Conservation (phyloP, 1,284 basidiomycete species). For the Mycena sp. region DNA sequence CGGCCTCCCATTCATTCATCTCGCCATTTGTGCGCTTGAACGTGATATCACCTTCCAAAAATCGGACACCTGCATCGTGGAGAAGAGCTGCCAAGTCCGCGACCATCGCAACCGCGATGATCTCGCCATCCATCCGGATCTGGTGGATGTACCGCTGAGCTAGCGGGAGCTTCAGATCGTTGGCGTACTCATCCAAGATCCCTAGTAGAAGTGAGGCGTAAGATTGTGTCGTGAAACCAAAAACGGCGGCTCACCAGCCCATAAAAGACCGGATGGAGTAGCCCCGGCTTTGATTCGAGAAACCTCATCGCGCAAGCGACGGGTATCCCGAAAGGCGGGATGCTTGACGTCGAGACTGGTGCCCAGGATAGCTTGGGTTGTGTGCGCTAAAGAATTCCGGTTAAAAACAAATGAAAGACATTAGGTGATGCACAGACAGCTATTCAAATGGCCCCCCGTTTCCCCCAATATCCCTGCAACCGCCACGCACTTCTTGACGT, state of each 20-base stretch:
- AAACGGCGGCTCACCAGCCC: no score
- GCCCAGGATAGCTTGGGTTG: not conserved
- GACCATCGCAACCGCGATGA: no score
- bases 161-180: not conserved
- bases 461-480: not conserved
- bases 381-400: not conserved
- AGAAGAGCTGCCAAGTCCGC: no score
- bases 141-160: conserved; percentile 2
- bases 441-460: not conserved
- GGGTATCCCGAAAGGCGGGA: not conserved
- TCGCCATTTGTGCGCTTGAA: no score
- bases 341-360: not conserved
- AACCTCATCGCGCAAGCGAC: not conserved
- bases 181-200: not conserved
- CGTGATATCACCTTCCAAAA: no score
- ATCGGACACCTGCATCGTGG: no score
- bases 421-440: not conserved
- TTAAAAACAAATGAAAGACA: no score
- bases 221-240: not conserved
- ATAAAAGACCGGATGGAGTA: not conserved
- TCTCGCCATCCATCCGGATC: conserved; percentile 6
- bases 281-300: not conserved
- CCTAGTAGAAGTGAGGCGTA: no score
- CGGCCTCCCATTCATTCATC: no score
- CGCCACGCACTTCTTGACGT: not conserved